Conservation (phyloP, 1,284 basidiomycete species). For the Albatrellus sp. region DNA sequence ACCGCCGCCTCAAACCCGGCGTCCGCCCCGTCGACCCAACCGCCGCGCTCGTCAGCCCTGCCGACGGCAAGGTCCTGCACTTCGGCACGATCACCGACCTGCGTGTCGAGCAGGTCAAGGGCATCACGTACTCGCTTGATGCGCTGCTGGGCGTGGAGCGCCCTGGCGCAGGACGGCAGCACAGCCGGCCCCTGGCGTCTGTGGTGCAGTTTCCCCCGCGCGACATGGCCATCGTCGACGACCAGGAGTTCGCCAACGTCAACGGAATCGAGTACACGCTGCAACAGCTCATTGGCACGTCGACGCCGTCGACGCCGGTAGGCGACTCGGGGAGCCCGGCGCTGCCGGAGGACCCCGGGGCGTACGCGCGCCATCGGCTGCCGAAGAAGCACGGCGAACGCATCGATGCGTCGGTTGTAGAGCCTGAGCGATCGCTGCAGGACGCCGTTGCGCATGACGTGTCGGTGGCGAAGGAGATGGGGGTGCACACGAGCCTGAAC, state of each 20-base stretch:
- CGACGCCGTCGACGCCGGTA: constrained; percentile 22
- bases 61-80: constrained; percentile 88
- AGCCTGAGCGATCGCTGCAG: constrained; percentile 34
- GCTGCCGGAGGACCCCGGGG: constrained; percentile 17
- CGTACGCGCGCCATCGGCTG: constrained; percentile 16
- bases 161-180: constrained; percentile 12
- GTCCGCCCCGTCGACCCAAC: constrained; percentile 68
- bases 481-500: constrained; percentile 34
- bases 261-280: constrained; percentile 96
- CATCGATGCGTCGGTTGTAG: constrained; percentile 53
- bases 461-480: constrained; percentile 58
- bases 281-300: constrained; percentile 62
- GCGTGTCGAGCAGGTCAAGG: constrained; percentile 94
- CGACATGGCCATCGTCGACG: constrained; percentile 52
- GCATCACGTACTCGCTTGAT: constrained; percentile 91
- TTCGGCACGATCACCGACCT: constrained; percentile 79
- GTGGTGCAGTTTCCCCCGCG: constrained; percentile 30
- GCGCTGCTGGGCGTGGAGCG: constrained; percentile 76
- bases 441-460: constrained; percentile 53
- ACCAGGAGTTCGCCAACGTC: constrained; percentile 88
- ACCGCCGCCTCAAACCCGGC: constrained; percentile 78
- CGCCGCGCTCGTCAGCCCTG: constrained; percentile 79
- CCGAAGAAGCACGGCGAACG: constrained; percentile 47
- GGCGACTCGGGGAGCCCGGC: constrained; percentile 13
- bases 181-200: constrained; percentile 21